Conservation (phyloP, 2,329 filamentous ascomycete genomes). For the Paraconiothyrium sp. region DNA sequence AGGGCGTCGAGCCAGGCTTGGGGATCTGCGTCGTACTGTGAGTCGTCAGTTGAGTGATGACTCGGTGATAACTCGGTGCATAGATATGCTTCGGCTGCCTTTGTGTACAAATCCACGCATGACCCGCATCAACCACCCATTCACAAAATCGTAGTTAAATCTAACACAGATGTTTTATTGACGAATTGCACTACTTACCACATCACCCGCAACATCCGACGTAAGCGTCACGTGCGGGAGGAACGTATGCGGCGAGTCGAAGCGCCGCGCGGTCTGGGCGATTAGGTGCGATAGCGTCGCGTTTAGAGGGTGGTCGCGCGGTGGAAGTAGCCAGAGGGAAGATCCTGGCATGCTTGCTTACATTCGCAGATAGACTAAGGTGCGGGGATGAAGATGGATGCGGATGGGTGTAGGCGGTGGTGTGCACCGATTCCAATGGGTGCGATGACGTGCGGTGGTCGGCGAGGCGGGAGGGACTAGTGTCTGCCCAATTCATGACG, state of each 20-base stretch:
- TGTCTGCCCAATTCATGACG: neutral
- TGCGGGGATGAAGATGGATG: too few relatives aligned
- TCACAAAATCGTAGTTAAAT: too few relatives aligned
- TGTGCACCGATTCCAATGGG: neutral
- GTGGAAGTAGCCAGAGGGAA: conserved; percentile 56
- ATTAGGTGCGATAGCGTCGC: conserved; percentile 47
- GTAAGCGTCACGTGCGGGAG: conserved; percentile 56
- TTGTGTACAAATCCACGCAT: too few relatives aligned
- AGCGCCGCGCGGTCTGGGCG: conserved; percentile 42
- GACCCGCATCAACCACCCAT: too few relatives aligned
- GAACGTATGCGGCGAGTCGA: conserved; percentile 50
- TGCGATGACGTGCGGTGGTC: neutral
- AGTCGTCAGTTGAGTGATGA: neutral
- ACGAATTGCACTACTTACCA: conserved; percentile 1
- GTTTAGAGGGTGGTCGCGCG: conserved; percentile 43
- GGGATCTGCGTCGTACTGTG: conserved; percentile 29
- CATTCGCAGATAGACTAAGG: neutral
- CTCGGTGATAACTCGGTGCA: too few relatives aligned
- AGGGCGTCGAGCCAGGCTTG: conserved; percentile 51
- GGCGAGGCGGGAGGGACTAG: neutral
- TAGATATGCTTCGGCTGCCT: too few relatives aligned
- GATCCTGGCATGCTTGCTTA: conserved; percentile 48
- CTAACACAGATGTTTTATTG: too few relatives aligned
- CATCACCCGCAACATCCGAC: conserved; percentile 41
- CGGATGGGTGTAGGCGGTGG: too few relatives aligned